Evolutionary conservation across 225 moss, liverwort and hornwort genomes (phyloP).

Genomic region (Straminergon stramineum): DNA sequence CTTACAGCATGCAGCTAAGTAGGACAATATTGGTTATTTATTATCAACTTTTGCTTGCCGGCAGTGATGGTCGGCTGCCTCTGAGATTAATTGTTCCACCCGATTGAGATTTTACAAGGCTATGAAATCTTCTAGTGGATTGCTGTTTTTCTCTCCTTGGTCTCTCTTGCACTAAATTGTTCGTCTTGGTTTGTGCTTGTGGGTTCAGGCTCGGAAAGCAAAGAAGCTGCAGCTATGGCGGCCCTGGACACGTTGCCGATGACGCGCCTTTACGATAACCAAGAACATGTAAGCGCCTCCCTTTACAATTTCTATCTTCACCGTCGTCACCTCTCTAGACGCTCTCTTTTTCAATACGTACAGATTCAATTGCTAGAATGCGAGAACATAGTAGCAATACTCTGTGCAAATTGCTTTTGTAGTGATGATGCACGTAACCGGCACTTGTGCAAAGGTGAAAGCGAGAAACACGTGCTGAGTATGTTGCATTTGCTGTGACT

Average conservation of each 20-base stretch:
- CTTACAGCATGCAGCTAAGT: neutral
- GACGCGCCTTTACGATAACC: neutral
- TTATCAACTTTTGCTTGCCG: neutral
- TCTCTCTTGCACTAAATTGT: neutral
- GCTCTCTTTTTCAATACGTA: neutral
- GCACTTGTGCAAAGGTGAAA: neutral
- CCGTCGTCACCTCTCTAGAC: neutral
- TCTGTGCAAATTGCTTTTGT: neutral
- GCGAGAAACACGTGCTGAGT: neutral
- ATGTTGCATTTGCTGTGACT: neutral
- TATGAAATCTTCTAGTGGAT: neutral
- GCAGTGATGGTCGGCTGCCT: neutral
- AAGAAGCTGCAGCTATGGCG: slow-evolving; percentile 15
- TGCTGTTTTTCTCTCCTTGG: neutral
- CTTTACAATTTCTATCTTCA: neutral
- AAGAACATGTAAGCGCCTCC: neutral
- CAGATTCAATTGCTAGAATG: neutral
- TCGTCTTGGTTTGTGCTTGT: neutral
- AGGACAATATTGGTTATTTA: neutral
- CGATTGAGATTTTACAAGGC: neutral
- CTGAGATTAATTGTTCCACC: neutral
- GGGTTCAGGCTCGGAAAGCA: neutral
- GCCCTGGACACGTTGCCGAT: slow-evolving; percentile 13
- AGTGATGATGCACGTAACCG: neutral
- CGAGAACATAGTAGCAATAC: neutral